Conservation (phyloP, 2,329 filamentous ascomycete genomes). For the Dactylellina parvicollis region DNA sequence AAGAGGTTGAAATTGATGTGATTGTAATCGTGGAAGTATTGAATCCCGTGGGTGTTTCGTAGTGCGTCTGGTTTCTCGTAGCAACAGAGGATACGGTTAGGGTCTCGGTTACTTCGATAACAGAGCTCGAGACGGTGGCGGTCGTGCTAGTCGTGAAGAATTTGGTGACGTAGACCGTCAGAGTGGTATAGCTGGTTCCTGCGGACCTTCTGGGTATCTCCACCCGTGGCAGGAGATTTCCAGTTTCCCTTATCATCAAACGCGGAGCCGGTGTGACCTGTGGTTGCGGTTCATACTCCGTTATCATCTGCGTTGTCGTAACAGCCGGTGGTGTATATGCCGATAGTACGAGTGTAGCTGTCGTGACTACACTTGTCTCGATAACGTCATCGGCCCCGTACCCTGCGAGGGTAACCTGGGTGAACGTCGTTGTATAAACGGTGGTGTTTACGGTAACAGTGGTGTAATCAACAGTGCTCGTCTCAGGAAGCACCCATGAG, state of each 20-base stretch:
- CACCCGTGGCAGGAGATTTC: conserved; percentile 5
- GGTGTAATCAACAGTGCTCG: conserved; percentile 15
- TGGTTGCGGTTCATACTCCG: conserved; percentile 5
- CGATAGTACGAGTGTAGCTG: conserved; percentile 23
- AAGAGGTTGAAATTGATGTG: conserved; percentile 26
- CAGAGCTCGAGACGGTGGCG: conserved; percentile 20
- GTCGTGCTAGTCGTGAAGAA: conserved; percentile 41
- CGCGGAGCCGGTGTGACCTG: conserved; percentile 9
- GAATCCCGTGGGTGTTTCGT: conserved; percentile 46
- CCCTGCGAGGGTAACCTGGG: conserved; percentile 30
- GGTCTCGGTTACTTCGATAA: conserved; percentile 25
- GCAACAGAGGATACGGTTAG: conserved; percentile 34
- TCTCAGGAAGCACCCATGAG: conserved; percentile 29
- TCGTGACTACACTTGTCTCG: neutral
- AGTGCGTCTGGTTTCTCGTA: conserved; percentile 46
- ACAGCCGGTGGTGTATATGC: conserved; percentile 43
- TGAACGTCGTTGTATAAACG: conserved; percentile 26
- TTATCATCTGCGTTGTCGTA: conserved; percentile 28
- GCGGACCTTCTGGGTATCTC: conserved; percentile 22
- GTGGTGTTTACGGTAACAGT: conserved; percentile 36
- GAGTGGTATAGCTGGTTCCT: conserved; percentile 40
- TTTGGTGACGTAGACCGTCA: conserved; percentile 37
- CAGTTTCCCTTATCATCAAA: conserved; percentile 13
- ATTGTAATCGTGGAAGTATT: conserved; percentile 14
- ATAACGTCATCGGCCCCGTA: conserved; percentile 34